Percentiles rank a stretch among this genome's conserved stretches.
Evolutionary conservation across 371 early-diverging fungal genomes (phyloP).

Genomic region (Blastocladiella emersonii): DNA sequence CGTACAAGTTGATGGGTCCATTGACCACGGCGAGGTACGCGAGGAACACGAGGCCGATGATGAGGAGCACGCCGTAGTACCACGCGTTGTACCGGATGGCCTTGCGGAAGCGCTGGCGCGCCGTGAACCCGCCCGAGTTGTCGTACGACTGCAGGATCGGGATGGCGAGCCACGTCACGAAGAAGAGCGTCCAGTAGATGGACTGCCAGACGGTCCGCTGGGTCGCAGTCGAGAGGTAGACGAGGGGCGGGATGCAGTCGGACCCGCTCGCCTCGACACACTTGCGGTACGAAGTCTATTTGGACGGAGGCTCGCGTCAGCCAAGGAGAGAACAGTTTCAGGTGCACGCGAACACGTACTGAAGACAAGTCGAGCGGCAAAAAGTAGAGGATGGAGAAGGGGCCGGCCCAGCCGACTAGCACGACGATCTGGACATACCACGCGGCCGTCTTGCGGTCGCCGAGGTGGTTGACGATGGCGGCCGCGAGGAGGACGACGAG

Average conservation of each 20-base stretch:
- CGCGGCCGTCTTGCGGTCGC: conserved; percentile 14
- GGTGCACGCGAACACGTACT: conserved; percentile 30
- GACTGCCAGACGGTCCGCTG: conserved; percentile 66
- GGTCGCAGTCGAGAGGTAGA: conserved; percentile 52
- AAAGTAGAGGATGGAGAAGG: conserved; percentile 75
- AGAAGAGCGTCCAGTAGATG: conserved; percentile 83
- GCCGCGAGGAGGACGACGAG: neutral
- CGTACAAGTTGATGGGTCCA: conserved; percentile 9
- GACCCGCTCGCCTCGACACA: conserved; percentile 22
- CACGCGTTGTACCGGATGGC: conserved; percentile 63
- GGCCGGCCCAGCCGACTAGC: conserved; percentile 63
- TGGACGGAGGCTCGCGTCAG: neutral
- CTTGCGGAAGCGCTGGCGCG: conserved; percentile 40
- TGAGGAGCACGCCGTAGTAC: conserved; percentile 57
- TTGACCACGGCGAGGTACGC: conserved; percentile 46
- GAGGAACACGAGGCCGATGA: conserved; percentile 34
- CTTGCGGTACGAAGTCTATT: too few species aligned
- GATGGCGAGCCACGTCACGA: conserved; percentile 70
- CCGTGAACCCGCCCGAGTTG: conserved; percentile 67
- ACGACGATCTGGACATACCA: conserved; percentile 25
- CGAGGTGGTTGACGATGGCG: neutral
- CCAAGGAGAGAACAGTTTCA: neutral
- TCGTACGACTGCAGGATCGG: conserved; percentile 75
- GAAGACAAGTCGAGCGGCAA: conserved; percentile 82
- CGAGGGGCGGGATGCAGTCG: conserved; percentile 54